Evolutionary conservation across 1,284 basidiomycete species (phyloP).

Genomic region (Salmacisia buchloeana): DNA sequence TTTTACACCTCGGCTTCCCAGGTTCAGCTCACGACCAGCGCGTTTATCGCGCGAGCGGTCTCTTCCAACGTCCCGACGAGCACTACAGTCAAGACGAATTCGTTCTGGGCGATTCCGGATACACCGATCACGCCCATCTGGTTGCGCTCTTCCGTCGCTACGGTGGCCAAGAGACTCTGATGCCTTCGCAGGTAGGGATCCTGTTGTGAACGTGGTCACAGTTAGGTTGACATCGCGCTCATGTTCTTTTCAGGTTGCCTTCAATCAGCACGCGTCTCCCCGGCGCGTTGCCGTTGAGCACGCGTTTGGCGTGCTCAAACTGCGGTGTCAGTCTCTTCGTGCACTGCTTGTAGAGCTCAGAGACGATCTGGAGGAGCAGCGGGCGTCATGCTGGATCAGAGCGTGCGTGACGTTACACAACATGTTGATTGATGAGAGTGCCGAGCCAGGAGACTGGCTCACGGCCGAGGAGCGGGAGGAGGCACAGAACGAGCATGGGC

Average conservation of each 20-base stretch:
- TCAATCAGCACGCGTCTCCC: not conserved
- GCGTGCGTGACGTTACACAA: not conserved
- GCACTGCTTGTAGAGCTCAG: not conserved
- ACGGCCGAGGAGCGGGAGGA: not conserved
- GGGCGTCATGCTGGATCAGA: not conserved
- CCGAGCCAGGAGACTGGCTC: not conserved
- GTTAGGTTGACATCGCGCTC: not conserved
- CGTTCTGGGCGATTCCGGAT: not conserved
- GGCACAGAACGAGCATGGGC: not conserved
- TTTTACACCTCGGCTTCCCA: not conserved
- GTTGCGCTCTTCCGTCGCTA: not conserved
- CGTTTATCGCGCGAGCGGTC: not conserved
- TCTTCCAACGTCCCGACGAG: not conserved
- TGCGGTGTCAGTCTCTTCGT: not conserved
- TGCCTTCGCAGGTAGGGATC: not conserved
- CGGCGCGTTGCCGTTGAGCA: constrained; percentile 1
- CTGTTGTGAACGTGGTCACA: not conserved
- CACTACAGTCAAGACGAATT: not conserved
- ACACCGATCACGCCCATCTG: not conserved
- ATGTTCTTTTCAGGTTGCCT: not conserved
- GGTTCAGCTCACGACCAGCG: constrained; percentile 1
- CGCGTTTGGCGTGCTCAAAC: not conserved
- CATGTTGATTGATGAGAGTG: not conserved
- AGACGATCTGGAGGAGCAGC: not conserved
- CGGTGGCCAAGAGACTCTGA: not conserved